Base-by-base conservation (phyloP, 2,329 filamentous ascomycete species). In the Dendrostoma leiphaemia region DNA sequence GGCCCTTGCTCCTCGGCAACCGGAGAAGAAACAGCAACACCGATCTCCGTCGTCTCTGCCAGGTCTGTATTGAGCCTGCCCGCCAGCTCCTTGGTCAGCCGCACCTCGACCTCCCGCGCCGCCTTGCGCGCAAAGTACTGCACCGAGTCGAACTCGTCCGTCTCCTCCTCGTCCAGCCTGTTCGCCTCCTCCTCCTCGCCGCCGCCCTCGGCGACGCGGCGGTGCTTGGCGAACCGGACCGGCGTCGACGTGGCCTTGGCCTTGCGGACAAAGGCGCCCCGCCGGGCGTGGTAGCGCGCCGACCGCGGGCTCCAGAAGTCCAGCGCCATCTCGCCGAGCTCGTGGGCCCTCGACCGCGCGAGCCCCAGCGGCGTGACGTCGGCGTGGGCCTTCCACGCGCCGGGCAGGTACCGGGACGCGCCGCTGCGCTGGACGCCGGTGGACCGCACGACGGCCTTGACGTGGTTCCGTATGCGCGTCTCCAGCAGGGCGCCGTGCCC, bases 271-370 rank as follows among this genome's bases (percentile, higher is more conserved):
- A 74, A 75, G 55, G 69, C 67, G 29, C 63, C 63, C 8, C 72
- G 67, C 13, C 72, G 68, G 2, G 59, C 60, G 59, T 74, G 71
- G 49, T 74, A 74, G 13, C 71, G 63, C 12, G 59, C 48, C 4
- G 69, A 63, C 6, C 72, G 63, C 1, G 69, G 58, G 23, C 67
- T 69, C 71, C 71, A 75, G 59, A 74, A 74, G 62, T 75, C 72
- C 45, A 70, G 68, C 34, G 67, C 63, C 71, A 75, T 74, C 56
- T 75, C 67, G 6, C 65, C 67, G 0, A 75, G 65, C 61, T 75
- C 72, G 9, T 62, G 56, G 1, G 68, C 67, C 24, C 72, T 65
- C 3, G 67, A 66, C 4, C 55, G 60, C 1, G 69, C 68, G 6
- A 74, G 65, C 1, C 64, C 65, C 1, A 64, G 51, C 0, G 65